Conservation (phyloP, 2,329 filamentous ascomycete genomes). For the Colletotrichum sp. region DNA sequence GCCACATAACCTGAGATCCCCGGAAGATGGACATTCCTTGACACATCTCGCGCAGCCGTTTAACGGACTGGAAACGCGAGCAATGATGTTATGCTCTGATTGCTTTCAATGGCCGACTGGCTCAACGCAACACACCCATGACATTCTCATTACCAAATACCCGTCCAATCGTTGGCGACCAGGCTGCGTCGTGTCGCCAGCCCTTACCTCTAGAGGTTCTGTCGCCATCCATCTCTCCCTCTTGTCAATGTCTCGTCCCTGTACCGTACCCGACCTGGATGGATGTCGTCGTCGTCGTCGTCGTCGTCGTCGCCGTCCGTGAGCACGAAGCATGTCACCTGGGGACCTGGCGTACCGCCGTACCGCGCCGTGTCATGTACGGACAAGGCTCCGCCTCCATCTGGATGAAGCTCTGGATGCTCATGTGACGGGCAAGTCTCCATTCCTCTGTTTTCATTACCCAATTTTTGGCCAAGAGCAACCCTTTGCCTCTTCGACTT, state of each 20-base stretch:
- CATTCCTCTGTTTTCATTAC: conserved; percentile 55
- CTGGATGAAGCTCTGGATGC: conserved; percentile 23
- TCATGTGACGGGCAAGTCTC: conserved; percentile 42
- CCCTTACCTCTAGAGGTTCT: conserved; percentile 8
- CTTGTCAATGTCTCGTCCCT: neutral
- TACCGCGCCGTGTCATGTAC: conserved; percentile 11
- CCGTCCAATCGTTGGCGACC: conserved; percentile 32
- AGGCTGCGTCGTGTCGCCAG: conserved; percentile 9
- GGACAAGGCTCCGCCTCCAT: conserved; percentile 20
- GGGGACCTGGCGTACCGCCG: neutral
- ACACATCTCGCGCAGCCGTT: conserved; percentile 8
- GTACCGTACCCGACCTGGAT: neutral
- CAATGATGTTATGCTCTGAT: conserved; percentile 11
- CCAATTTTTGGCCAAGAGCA: conserved; percentile 39
- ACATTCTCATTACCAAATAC: conserved; percentile 44
- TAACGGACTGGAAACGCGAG: neutral
- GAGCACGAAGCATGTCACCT: conserved; percentile 17
- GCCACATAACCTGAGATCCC: neutral
- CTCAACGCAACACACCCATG: conserved; percentile 23
- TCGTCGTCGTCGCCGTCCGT: neutral
- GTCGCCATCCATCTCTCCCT: neutral
- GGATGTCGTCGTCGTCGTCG: neutral
- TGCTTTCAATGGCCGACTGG: neutral
- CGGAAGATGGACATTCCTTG: conserved; percentile 13
- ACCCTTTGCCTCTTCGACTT: conserved; percentile 16